A percentile compares a stretch with the other conserved stretches of the same genome.
These are phyloP conservation scores for Daedalea quercina DNA, from an alignment of 768 basidiomycete genomes.

Conservation along the genomic window DNA sequence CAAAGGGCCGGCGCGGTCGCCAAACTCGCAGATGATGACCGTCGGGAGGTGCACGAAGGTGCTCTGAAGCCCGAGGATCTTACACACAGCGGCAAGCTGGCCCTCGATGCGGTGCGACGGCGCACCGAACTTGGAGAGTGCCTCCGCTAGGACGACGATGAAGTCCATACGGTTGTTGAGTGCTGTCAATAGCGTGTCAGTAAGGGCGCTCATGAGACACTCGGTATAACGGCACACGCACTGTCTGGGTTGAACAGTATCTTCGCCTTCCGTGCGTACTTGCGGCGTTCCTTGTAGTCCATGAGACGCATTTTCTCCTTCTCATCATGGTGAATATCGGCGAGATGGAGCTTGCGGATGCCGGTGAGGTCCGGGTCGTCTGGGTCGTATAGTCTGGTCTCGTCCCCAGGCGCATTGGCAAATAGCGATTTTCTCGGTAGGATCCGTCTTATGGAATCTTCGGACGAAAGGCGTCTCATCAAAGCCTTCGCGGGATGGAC, in stretches of 20 bases:
- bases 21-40: constrained; percentile 79
- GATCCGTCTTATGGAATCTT: background rate
- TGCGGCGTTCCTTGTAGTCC: constrained; percentile 62
- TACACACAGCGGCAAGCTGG: constrained; percentile 80
- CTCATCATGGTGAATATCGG: constrained; percentile 55
- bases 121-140: constrained; percentile 86
- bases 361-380: constrained; percentile 69
- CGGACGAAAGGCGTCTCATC: background rate
- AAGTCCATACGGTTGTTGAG: constrained; percentile 79
- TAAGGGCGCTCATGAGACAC: background rate
- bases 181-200: constrained; percentile 34
- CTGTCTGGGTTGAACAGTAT: constrained; percentile 72
- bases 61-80: constrained; percentile 84
- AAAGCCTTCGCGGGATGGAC: background rate
- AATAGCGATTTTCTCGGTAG: background rate
- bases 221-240: constrained; percentile 25
- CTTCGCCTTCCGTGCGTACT: constrained; percentile 52
- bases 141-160: constrained; percentile 74
- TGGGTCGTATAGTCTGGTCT: constrained; percentile 32
- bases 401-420: background rate
- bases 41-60: constrained; percentile 81
- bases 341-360: constrained; percentile 32
- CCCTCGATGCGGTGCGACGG: constrained; percentile 91
- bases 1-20: constrained; percentile 76
- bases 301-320: constrained; percentile 51